Evolutionary conservation across 257 asterid genomes (phyloP).

Genomic region (Pogostemon cablin): DNA sequence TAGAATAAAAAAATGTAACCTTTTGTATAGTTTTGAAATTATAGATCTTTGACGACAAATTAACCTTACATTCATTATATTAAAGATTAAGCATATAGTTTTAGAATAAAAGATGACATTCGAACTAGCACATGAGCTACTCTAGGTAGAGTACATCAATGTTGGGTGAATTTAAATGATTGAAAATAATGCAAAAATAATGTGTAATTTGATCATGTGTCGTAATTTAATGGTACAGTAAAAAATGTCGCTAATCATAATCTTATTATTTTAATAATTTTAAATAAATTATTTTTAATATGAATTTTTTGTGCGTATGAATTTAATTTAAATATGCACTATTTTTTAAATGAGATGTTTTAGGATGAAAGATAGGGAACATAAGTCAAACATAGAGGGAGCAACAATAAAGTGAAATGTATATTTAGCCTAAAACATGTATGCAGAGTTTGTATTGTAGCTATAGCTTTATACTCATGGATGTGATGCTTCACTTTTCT

Average conservation of each 20-base stretch:
- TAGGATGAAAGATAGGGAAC: conserved; percentile 34
- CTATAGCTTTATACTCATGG: conserved; percentile 1
- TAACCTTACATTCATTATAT: no score
- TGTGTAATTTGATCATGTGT: neutral
- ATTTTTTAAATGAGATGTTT: neutral
- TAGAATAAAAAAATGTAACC: no score
- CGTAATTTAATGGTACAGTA: neutral
- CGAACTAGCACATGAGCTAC: neutral
- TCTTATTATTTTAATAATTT: no score
- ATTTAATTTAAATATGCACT: no score
- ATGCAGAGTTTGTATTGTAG: neutral
- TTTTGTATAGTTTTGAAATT: no score
- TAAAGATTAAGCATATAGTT: neutral
- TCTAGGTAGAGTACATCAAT: neutral
- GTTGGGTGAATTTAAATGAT: neutral
- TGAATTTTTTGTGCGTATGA: no score
- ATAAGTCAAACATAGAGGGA: conserved; percentile 42
- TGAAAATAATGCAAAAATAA: neutral
- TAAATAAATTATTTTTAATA: no score
- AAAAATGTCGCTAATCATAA: neutral
- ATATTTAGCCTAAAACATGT: conserved; percentile 31
- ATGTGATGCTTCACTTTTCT: conserved; percentile 28
- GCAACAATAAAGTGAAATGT: conserved; percentile 36
- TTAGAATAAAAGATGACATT: neutral
- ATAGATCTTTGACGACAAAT: no score